Conservation (phyloP, 768 basidiomycete genomes). For the Leccinum barrowsii region DNA sequence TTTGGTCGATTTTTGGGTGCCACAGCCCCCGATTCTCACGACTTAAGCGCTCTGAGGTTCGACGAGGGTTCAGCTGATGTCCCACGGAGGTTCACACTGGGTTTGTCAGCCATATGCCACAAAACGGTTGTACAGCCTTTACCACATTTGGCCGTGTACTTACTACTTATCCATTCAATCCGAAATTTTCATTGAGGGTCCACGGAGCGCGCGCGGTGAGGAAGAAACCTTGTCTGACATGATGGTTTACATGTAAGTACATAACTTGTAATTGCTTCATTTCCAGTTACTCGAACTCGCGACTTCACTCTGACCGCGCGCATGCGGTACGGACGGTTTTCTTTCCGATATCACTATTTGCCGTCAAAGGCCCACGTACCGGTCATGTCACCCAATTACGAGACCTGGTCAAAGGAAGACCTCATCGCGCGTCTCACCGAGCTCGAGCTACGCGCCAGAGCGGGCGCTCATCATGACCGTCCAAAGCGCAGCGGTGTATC, state of each 20-base stretch:
- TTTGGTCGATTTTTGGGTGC: too few species aligned
- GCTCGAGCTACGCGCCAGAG: slow-evolving; percentile 41
- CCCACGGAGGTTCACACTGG: too few species aligned
- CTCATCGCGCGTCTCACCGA: slow-evolving; percentile 62
- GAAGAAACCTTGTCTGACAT: not conserved
- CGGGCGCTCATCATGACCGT: slow-evolving; percentile 2
- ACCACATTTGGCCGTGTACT: too few species aligned
- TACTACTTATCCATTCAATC: too few species aligned
- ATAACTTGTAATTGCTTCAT: not conserved
- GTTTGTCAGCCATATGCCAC: too few species aligned
- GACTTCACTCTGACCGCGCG: not conserved
- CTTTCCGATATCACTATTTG: slow-evolving; percentile 32
- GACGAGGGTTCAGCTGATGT: too few species aligned
- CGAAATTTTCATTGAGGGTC: too few species aligned
- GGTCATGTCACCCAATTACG: slow-evolving; percentile 44
- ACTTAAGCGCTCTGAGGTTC: too few species aligned
- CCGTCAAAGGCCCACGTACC: slow-evolving; percentile 28
- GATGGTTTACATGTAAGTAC: not conserved
- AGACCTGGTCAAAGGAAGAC: slow-evolving; percentile 60
- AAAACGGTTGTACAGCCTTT: too few species aligned
- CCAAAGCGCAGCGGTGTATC: slow-evolving; percentile 12
- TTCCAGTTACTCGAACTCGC: not conserved
- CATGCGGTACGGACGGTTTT: slow-evolving; percentile 32
- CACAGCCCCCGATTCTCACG: too few species aligned
- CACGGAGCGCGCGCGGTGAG: not conserved